phyloP scores from a whole-genome alignment of 2,329 filamentous ascomycete genomes.

The Hymenoscyphus salicellus region DNA sequence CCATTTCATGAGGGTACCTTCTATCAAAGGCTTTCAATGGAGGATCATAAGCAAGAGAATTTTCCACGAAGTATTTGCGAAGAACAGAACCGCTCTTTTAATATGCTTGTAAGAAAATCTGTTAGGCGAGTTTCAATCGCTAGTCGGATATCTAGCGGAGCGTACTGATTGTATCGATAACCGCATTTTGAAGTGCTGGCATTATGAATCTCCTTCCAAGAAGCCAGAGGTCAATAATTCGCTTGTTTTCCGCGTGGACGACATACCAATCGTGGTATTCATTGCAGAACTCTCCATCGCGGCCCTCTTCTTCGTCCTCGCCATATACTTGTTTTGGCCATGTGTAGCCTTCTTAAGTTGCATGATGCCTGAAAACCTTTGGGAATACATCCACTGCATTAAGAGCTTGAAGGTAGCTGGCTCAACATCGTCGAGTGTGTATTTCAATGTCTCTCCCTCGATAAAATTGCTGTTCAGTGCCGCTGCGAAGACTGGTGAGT shows the following conservation, averaged over 20 bases:
- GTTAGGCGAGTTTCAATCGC: no score
- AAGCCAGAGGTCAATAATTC: neutral
- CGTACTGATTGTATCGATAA: neutral
- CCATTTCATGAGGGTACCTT: neutral
- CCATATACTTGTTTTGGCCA: neutral
- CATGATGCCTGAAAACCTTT: conserved; percentile 6
- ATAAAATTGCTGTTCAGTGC: conserved; percentile 18
- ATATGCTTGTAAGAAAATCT: neutral
- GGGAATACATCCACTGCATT: conserved; percentile 17
- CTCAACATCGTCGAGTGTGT: conserved; percentile 11
- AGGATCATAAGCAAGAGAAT: neutral
- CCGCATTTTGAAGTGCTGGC: neutral
- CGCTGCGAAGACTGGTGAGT: conserved; percentile 12
- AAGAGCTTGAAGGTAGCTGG: conserved; percentile 10
- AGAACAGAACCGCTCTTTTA: neutral
- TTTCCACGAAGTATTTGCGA: neutral
- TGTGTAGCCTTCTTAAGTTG: neutral
- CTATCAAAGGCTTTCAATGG: neutral
- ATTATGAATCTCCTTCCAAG: neutral
- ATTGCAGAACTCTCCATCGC: neutral
- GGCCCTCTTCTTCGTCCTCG: neutral
- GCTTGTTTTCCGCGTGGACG: neutral
- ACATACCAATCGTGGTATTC: neutral
- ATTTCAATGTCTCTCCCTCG: conserved; percentile 17
- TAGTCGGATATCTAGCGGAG: no score